Base-by-base conservation (phyloP, 805 yeast genomes). In the Lachancea quebecensis region DNA sequence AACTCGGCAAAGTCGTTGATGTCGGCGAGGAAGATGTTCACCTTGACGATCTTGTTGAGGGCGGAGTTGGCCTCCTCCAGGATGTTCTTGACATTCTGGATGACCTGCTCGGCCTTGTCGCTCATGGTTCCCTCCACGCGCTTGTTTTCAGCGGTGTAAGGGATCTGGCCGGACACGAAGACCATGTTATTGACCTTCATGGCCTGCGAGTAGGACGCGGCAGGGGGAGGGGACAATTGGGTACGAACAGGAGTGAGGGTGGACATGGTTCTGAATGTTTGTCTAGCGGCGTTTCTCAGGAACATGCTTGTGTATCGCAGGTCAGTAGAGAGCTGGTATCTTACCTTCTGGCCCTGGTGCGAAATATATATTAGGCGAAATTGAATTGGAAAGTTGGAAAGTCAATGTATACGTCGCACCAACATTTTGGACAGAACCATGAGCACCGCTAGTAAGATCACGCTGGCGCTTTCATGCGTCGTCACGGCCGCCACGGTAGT, bases 121-220 rank as follows among this genome's bases (percentile, higher is more conserved):
- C 80, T 76, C 61, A 85, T 80, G 37, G 83, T 68, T 39, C 89
- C 96, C 54, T 79, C 81, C 55, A 89, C 79, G 53, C 84, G 82
- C 69, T 81, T 81, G 64, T 85, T 85, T 7, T 84, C 87, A 35
- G 90, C 75, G 33, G 91, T 88, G 73, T 79, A 78, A 44, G 98
- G 97, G 50, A 93, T 82, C 71, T 93, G 99, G 45, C 99, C 99
- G 44, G 96, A 86, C 47, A 93, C 88, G 66, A 84, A 93, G 64
- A 93, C 69, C 65, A 88, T 80, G 50, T 95, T 78, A 66, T 86
- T 87, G 57, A 81, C 95, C 71, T 85, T 89, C 66, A 90, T 78
- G 39, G 98, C 99, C 69, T 93, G 99, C 27, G 96, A 87, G 68
- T 91, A 91, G 11, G 96, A 80, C 33, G 96, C 98, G 35, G 96